These are phyloP conservation scores for Candida broadrunensis DNA, from an alignment of 805 yeast genomes.

Conservation along the genomic window DNA sequence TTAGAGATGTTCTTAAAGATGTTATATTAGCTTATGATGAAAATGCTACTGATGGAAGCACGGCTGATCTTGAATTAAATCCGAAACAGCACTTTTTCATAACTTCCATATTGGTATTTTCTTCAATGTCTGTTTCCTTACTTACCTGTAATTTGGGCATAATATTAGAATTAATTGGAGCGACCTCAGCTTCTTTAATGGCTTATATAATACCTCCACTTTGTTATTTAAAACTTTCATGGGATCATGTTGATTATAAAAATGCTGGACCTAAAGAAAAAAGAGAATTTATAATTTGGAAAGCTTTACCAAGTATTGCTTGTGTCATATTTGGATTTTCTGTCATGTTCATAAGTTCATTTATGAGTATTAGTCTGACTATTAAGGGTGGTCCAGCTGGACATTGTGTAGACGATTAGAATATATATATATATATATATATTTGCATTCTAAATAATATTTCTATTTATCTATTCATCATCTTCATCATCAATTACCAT, in stretches of 20 bases:
- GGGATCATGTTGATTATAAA: slow-evolving; percentile 35
- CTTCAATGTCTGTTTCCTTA: slow-evolving; percentile 74
- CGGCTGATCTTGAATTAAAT: slow-evolving; percentile 40
- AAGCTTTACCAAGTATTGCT: slow-evolving; percentile 54
- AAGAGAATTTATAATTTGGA: slow-evolving; percentile 24
- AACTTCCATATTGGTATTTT: slow-evolving; percentile 62
- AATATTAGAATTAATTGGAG: slow-evolving; percentile 84
- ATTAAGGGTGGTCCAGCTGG: slow-evolving; percentile 38
- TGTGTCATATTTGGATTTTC: slow-evolving; percentile 70
- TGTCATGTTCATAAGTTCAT: slow-evolving; percentile 79
- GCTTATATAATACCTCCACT: slow-evolving; percentile 90
- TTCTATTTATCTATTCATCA: slow-evolving; percentile 10
- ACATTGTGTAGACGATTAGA: slow-evolving; percentile 46
- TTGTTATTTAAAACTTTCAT: slow-evolving; percentile 68
- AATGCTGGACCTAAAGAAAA: slow-evolving; percentile 17
- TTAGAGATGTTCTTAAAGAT: slow-evolving; percentile 82
- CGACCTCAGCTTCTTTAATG: slow-evolving; percentile 88
- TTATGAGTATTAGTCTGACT: slow-evolving; percentile 59
- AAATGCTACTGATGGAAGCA: slow-evolving; percentile 15
- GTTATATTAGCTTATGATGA: slow-evolving; percentile 33
- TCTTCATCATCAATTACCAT: slow-evolving; percentile 17
- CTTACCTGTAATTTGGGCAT: slow-evolving; percentile 87
- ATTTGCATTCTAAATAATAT: not conserved
- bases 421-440: slow-evolving; percentile 15
- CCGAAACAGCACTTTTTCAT: slow-evolving; percentile 54